phyloP scores from a whole-genome alignment of 208 protist species.

The Leishmania tropica region DNA sequence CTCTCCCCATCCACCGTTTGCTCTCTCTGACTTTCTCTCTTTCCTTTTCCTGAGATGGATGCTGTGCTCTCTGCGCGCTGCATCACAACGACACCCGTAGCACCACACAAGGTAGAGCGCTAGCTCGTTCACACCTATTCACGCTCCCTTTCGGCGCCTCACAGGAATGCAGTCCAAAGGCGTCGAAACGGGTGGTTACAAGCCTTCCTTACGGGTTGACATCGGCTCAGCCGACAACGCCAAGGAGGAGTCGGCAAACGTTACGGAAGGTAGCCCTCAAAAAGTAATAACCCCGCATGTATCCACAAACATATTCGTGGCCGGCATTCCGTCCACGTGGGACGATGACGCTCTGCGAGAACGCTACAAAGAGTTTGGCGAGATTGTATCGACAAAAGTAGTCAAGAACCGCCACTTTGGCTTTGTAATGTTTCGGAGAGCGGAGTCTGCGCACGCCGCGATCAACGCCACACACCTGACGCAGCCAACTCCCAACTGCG shows the following conservation, averaged over 20 bases:
- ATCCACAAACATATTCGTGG: slow-evolving; percentile 91
- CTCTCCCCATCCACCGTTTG: neutral
- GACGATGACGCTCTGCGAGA: slow-evolving; percentile 70
- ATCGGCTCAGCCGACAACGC: slow-evolving; percentile 42
- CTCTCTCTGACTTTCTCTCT: neutral
- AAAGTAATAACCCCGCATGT: slow-evolving; percentile 71
- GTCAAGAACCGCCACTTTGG: slow-evolving; percentile 84
- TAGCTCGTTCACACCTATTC: neutral
- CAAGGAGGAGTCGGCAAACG: slow-evolving; percentile 16
- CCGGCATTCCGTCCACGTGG: slow-evolving; percentile 80
- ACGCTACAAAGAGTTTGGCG: slow-evolving; percentile 77
- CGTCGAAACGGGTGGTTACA: slow-evolving; percentile 43
- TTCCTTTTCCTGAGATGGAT: neutral
- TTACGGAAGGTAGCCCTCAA: slow-evolving; percentile 40
- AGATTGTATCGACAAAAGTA: slow-evolving; percentile 87
- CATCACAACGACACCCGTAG: neutral
- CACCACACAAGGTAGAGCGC: neutral
- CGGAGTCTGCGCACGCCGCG: slow-evolving; percentile 80
- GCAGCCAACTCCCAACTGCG: slow-evolving; percentile 50
- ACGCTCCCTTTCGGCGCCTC: neutral
- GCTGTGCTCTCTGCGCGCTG: neutral
- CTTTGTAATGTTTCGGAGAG: slow-evolving; percentile 89
- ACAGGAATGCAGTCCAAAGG: slow-evolving; percentile 18
- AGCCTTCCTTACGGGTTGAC: slow-evolving; percentile 71
- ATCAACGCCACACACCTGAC: slow-evolving; percentile 88